Evolutionary conservation across 768 basidiomycete genomes (phyloP).

Genomic region (Calocybe indica): DNA sequence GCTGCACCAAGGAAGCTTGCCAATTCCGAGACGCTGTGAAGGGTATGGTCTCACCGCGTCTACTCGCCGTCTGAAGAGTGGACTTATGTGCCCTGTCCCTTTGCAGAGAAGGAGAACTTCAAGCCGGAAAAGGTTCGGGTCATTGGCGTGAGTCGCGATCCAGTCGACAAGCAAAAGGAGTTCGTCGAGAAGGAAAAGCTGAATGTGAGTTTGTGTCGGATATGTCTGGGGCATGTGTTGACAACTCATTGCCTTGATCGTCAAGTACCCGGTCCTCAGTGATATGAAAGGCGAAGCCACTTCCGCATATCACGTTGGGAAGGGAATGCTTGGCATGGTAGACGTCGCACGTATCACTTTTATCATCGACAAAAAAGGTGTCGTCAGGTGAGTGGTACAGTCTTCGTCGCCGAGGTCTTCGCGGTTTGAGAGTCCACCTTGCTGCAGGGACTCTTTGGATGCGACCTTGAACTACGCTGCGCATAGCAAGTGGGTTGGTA

Average conservation of each 20-base stretch:
- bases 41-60: conserved; percentile 31
- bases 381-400: conserved; percentile 45
- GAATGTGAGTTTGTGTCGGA: conserved; percentile 35
- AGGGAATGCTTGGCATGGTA: conserved; percentile 58
- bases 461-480: conserved; percentile 56
- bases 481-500: conserved; percentile 67
- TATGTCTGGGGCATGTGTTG: not conserved
- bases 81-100: not conserved
- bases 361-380: conserved; percentile 67
- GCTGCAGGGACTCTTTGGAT: conserved; percentile 49
- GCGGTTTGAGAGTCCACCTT: conserved; percentile 2
- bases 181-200: conserved; percentile 71
- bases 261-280: conserved; percentile 74
- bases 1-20: conserved; percentile 80
- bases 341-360: conserved; percentile 64
- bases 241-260: not conserved
- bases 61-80: not conserved
- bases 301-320: conserved; percentile 61
- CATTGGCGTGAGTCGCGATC: conserved; percentile 70
- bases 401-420: not conserved
- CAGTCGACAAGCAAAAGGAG: conserved; percentile 64
- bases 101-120: conserved; percentile 57
- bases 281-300: conserved; percentile 59
- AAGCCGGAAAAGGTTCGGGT: conserved; percentile 58
- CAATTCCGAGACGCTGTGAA: conserved; percentile 75